Conservation (phyloP, 2,329 filamentous ascomycete species). For the Fusarium siculi region DNA sequence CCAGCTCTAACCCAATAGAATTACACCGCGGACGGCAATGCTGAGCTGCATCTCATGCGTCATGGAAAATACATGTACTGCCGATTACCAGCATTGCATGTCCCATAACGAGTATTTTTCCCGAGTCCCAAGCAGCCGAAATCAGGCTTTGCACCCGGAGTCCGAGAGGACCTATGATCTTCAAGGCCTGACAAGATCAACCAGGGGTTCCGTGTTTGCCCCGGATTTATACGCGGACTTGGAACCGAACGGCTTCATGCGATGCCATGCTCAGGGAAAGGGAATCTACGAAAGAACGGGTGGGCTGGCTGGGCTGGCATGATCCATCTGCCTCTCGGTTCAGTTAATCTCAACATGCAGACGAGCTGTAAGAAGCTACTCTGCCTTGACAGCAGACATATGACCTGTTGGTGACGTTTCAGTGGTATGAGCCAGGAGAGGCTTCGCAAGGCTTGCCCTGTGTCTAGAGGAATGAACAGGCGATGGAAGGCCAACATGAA, state of each 20-base stretch:
- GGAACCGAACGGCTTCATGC: not conserved
- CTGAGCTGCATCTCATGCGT: not conserved
- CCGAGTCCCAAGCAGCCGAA: not conserved
- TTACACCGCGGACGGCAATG: not conserved
- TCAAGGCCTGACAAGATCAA: conserved; percentile 13
- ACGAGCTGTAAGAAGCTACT: not conserved
- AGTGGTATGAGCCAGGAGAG: conserved; percentile 38
- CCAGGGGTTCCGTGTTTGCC: conserved; percentile 23
- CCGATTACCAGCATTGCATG: not conserved
- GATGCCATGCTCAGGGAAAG: not conserved
- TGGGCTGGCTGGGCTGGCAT: conserved; percentile 7
- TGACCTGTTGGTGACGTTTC: conserved; percentile 43
- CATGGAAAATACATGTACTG: not conserved
- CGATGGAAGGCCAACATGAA: conserved; percentile 16
- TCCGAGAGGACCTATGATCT: conserved; percentile 12
- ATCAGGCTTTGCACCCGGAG: not conserved
- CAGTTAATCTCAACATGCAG: not conserved
- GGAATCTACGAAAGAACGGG: conserved; percentile 8
- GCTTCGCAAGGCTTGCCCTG: conserved; percentile 32
- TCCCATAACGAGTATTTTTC: not conserved
- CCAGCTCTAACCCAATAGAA: conserved; percentile 21
- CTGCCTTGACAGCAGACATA: conserved; percentile 19
- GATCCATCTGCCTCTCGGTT: not conserved
- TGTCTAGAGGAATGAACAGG: conserved; percentile 21
- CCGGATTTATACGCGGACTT: conserved; percentile 18